phyloP scores from a whole-genome alignment of 495 filamentous ascomycete genomes.

The Neurospora discreta region DNA sequence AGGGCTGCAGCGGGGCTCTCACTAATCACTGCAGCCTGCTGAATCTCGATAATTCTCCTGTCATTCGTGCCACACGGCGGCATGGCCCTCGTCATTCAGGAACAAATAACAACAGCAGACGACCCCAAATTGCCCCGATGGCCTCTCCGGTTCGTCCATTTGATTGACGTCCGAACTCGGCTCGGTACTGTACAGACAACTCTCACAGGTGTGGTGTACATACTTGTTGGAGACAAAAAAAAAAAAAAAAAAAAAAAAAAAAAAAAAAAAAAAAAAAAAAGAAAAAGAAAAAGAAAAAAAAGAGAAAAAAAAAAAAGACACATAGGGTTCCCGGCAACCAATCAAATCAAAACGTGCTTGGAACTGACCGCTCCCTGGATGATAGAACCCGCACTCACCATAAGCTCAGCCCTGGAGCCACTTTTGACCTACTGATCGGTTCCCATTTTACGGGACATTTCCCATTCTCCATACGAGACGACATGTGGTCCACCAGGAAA shows the following conservation, averaged over 20 bases:
- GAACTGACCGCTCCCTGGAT: background rate
- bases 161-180: background rate
- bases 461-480: background rate
- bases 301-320: too few relatives aligned
- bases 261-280: too few relatives aligned
- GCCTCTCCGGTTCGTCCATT: background rate
- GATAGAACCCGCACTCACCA: too few relatives aligned
- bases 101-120: background rate
- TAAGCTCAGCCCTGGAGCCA: too few relatives aligned
- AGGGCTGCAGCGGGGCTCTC: background rate
- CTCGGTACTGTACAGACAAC: background rate
- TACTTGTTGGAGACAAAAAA: background rate
- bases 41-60: background rate
- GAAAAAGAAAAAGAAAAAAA: too few relatives aligned
- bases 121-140: background rate
- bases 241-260: too few relatives aligned
- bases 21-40: background rate
- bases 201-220: too few relatives aligned
- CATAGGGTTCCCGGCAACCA: too few relatives aligned
- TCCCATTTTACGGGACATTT: background rate
- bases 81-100: background rate
- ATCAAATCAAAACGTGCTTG: background rate
- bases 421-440: too few relatives aligned
- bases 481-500: background rate
- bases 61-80: background rate